Percentiles rank a stretch among this genome's conserved stretches.
phyloP scores from a whole-genome alignment of 1,139 yeast genomes.

The Nakaseomyces nivariensis region DNA sequence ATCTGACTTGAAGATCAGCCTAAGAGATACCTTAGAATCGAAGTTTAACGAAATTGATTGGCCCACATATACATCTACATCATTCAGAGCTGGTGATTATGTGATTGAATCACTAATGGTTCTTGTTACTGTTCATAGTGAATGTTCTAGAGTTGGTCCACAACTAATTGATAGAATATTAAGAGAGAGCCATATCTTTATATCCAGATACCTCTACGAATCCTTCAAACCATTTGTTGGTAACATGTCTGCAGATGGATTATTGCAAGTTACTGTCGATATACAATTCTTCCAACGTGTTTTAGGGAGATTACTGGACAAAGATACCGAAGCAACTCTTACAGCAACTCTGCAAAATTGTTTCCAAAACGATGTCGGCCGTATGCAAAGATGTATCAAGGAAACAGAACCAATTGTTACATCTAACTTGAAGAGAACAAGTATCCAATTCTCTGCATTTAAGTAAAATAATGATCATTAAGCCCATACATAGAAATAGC shows the following conservation, averaged over 20 bases:
- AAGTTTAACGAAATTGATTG: constrained; percentile 42
- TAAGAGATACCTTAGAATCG: constrained; percentile 39
- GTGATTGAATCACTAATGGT: constrained; percentile 43
- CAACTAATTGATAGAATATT: constrained; percentile 37
- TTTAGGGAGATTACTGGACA: constrained; percentile 22
- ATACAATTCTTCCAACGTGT: constrained; percentile 32
- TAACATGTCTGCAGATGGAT: constrained; percentile 28
- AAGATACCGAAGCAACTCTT: constrained; percentile 25
- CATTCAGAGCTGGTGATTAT: constrained; percentile 38
- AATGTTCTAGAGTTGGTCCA: constrained; percentile 40
- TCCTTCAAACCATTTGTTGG: constrained; percentile 34
- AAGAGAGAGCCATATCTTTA: constrained; percentile 38
- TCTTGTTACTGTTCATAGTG: constrained; percentile 45
- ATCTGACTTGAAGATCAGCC: constrained; percentile 39
- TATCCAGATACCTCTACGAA: constrained; percentile 36
- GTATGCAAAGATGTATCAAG: constrained; percentile 23
- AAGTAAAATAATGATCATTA: constrained; percentile 7
- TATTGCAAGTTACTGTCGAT: constrained; percentile 33
- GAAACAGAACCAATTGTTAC: constrained; percentile 27
- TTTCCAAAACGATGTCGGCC: constrained; percentile 25
- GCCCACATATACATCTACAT: constrained; percentile 32
- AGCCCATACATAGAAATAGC: neutral
- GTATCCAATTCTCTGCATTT: constrained; percentile 29
- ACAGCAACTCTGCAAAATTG: constrained; percentile 28
- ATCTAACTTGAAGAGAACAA: constrained; percentile 25